A percentile compares a stretch with the other conserved stretches of the same genome.
These are phyloP conservation scores for Sugiyamaella smithiae DNA, from an alignment of 805 yeast species.

Conservation along the genomic window DNA sequence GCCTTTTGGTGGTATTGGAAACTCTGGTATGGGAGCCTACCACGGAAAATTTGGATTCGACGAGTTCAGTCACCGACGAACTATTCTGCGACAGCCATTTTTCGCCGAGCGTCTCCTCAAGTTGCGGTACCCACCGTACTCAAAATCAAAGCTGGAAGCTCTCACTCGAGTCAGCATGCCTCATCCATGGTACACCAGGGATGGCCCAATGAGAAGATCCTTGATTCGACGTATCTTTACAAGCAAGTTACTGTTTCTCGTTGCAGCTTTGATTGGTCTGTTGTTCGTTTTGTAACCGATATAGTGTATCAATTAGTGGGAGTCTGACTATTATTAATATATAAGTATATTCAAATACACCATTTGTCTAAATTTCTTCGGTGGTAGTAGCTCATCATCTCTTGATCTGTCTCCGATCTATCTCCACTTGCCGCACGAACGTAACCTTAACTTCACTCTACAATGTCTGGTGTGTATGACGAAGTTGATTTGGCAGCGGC, in stretches of 20 bases:
- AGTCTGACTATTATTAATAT: background rate
- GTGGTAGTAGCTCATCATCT: no score
- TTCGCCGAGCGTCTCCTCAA: slow-evolving; percentile 58
- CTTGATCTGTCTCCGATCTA: no score
- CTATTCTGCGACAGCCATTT: slow-evolving; percentile 60
- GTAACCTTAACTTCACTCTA: no score
- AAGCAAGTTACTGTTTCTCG: slow-evolving; percentile 12
- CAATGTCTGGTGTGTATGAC: slow-evolving; percentile 20
- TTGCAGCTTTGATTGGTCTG: slow-evolving; percentile 12
- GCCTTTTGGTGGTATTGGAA: slow-evolving; percentile 92
- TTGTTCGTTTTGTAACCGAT: slow-evolving; percentile 2
- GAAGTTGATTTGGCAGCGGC: slow-evolving; percentile 25
- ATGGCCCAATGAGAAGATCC: slow-evolving; percentile 24
- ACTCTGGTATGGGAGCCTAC: slow-evolving; percentile 77
- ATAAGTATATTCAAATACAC: background rate
- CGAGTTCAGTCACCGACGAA: slow-evolving; percentile 74
- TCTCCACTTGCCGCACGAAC: no score
- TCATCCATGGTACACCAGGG: slow-evolving; percentile 21
- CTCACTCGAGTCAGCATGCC: slow-evolving; percentile 5
- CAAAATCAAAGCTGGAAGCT: slow-evolving; percentile 32
- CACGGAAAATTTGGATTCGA: slow-evolving; percentile 71
- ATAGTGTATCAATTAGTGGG: no score
- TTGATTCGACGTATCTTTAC: slow-evolving; percentile 21
- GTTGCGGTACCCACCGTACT: slow-evolving; percentile 68
- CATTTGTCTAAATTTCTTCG: no score